phyloP scores from a whole-genome alignment of 202 grass and related monocot genomes.

The Hordeum pubiflorum region DNA sequence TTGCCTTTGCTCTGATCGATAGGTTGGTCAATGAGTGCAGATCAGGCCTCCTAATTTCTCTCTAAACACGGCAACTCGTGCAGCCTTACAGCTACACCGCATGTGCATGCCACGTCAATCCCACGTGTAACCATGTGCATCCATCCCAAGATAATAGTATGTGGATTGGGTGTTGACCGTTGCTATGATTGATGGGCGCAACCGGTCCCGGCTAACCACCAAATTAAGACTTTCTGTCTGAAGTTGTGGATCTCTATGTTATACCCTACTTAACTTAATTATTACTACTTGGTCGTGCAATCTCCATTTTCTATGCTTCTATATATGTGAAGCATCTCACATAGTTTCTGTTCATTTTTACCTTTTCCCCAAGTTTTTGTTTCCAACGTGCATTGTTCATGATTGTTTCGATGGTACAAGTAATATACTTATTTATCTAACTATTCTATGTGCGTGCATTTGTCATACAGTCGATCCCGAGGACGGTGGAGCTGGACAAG shows the following conservation, averaged over 20 bases:
- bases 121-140: slow-evolving; percentile 8
- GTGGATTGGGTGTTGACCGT: neutral
- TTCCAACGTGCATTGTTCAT: neutral
- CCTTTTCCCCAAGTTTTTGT: no score
- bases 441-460: neutral
- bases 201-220: neutral
- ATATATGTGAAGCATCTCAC: neutral
- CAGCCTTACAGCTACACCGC: neutral
- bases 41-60: neutral
- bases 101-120: slow-evolving; percentile 10
- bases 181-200: neutral
- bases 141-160: neutral
- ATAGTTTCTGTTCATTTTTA: neutral
- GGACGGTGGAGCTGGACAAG: slow-evolving; percentile 44
- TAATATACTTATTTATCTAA: neutral
- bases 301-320: neutral
- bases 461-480: slow-evolving; percentile 35
- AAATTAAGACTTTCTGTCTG: neutral
- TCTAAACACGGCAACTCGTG: neutral
- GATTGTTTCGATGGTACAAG: neutral
- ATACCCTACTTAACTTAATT: neutral
- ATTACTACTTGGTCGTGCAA: neutral
- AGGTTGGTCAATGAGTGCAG: neutral
- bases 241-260: neutral
- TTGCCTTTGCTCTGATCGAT: neutral